A percentile compares a stretch with the other conserved stretches of the same genome.
phyloP scores from a whole-genome alignment of 2,329 filamentous ascomycete species.

The Fusarium armeniacum region DNA sequence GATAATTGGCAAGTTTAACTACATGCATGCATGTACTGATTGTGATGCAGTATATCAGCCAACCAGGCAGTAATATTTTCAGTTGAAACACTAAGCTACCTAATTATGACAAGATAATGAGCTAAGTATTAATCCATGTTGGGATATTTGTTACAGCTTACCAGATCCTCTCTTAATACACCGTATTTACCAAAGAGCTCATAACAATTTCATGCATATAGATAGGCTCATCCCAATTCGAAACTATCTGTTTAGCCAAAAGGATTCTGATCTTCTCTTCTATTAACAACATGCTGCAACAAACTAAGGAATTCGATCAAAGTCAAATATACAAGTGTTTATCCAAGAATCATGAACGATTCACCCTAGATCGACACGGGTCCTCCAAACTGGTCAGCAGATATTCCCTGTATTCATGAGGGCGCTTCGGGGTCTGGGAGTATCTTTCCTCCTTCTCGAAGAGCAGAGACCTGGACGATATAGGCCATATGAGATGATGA shows the following conservation, averaged over 20 bases:
- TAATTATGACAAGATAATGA: not conserved
- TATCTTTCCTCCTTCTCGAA: not conserved
- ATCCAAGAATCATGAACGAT: not conserved
- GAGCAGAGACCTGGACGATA: not conserved
- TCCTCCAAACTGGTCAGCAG: rapidly evolving
- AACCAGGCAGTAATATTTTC: not conserved
- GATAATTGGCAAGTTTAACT: too few relatives aligned
- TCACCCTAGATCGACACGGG: not conserved
- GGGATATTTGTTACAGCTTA: too few relatives aligned
- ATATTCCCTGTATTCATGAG: not conserved
- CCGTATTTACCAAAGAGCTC: not conserved
- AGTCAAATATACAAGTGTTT: not conserved
- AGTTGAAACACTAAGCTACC: not conserved
- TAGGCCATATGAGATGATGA: not conserved
- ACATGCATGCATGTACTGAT: not conserved
- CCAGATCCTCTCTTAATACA: too few relatives aligned
- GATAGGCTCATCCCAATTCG: not conserved
- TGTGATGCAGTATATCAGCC: not conserved
- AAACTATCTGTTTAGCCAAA: not conserved
- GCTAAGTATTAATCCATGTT: too few relatives aligned
- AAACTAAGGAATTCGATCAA: not conserved
- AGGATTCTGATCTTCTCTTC: not conserved
- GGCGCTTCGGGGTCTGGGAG: not conserved
- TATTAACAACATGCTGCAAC: not conserved
- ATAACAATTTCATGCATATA: not conserved